Evolutionary conservation across 2,329 filamentous ascomycete species (phyloP).

Genomic region (Tolypocladium sp.): DNA sequence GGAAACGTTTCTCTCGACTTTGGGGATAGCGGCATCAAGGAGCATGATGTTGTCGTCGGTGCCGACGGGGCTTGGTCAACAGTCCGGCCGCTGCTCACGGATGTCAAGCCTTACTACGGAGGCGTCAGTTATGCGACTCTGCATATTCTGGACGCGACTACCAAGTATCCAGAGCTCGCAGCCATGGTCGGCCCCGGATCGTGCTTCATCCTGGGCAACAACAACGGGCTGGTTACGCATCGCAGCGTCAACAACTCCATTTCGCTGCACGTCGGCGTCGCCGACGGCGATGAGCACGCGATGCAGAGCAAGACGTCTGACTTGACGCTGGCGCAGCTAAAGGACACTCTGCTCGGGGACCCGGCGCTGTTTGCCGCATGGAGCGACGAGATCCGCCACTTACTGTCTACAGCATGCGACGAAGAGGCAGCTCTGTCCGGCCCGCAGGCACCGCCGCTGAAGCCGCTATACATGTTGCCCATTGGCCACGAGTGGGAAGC

Average conservation of each 20-base stretch:
- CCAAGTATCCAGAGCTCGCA: slow-evolving; percentile 25
- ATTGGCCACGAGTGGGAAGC: slow-evolving; percentile 30
- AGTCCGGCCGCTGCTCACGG: slow-evolving; percentile 24
- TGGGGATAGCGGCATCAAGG: slow-evolving; percentile 7
- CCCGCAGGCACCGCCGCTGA: slow-evolving; percentile 8
- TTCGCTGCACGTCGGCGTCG: slow-evolving; percentile 19
- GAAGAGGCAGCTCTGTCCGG: slow-evolving; percentile 10
- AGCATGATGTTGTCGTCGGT: slow-evolving; percentile 8
- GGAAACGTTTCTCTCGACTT: slow-evolving; percentile 12
- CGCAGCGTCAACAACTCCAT: slow-evolving; percentile 18
- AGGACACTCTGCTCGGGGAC: slow-evolving; percentile 12
- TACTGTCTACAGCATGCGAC: slow-evolving; percentile 17
- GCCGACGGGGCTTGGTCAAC: slow-evolving; percentile 13
- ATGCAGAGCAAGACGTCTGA: slow-evolving; percentile 1
- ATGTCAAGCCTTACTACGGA: slow-evolving; percentile 25
- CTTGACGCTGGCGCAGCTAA: slow-evolving; percentile 7
- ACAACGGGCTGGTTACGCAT: slow-evolving; percentile 26
- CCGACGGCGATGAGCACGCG: slow-evolving; percentile 14
- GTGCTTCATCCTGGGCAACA: slow-evolving; percentile 22
- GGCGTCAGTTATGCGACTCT: slow-evolving; percentile 28
- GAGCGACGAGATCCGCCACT: slow-evolving; percentile 14
- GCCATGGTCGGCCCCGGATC: slow-evolving; percentile 28
- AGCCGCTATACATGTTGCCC: slow-evolving; percentile 29
- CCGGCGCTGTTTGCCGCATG: slow-evolving; percentile 14
- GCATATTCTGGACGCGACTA: slow-evolving; percentile 21